A percentile compares a stretch with the other conserved stretches of the same genome.
These are phyloP conservation scores for Phytophthora nicotianae DNA, from an alignment of 352 stramenopile species.

Conservation along the genomic window DNA sequence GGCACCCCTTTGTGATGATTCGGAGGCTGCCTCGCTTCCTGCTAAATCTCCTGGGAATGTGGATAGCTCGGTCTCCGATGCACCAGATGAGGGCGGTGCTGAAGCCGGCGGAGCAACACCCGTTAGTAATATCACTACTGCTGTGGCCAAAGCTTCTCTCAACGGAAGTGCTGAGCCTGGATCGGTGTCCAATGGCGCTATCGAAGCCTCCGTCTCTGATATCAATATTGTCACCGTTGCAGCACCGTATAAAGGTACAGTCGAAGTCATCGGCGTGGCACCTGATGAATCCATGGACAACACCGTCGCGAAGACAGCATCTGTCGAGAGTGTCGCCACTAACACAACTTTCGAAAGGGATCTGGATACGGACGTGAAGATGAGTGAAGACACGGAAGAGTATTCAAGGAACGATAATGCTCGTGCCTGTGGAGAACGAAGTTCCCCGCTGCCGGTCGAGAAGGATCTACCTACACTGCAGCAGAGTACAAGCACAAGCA, in stretches of 20 bases:
- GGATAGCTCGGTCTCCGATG: background rate
- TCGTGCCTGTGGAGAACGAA: background rate
- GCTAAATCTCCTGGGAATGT: background rate
- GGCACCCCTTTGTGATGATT: background rate
- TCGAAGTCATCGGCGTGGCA: background rate
- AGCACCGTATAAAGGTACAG: background rate
- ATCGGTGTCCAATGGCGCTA: constrained; percentile 1
- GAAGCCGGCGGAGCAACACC: background rate
- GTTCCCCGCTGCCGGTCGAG: background rate
- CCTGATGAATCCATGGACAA: background rate
- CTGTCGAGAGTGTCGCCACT: background rate
- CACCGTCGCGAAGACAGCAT: background rate
- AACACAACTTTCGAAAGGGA: background rate
- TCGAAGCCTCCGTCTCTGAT: background rate
- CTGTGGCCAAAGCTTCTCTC: background rate
- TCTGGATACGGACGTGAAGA: background rate
- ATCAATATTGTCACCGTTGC: background rate
- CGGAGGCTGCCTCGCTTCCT: background rate
- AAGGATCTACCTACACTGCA: background rate
- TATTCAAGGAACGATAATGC: background rate
- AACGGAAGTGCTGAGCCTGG: background rate
- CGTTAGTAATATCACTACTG: background rate
- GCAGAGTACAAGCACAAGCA: background rate
- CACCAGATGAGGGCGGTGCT: background rate
- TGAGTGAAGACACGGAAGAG: background rate